Conservation (phyloP, 148 eudicot genomes). For the Vaccinium vitisidaea region DNA sequence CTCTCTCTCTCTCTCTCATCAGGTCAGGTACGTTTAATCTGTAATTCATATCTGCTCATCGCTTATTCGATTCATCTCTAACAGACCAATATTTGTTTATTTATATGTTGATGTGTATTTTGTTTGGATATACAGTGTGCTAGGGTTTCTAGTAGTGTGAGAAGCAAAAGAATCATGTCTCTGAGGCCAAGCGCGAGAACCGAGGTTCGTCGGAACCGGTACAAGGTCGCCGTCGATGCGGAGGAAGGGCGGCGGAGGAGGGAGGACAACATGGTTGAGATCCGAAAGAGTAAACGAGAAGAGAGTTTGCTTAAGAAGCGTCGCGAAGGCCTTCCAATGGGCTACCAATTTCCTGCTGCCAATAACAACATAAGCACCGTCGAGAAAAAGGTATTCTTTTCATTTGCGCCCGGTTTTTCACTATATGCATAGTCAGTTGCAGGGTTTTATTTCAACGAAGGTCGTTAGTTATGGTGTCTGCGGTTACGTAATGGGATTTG, state of each 20-base stretch:
- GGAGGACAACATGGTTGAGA: conserved; percentile 76
- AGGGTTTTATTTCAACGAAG: background rate
- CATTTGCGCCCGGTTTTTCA: background rate
- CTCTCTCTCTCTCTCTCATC: background rate
- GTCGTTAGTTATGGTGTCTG: background rate
- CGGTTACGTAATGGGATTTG: background rate
- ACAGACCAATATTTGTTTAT: background rate
- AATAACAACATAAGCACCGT: conserved; percentile 26
- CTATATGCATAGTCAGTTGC: background rate
- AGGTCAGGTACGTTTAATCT: background rate
- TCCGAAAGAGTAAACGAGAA: conserved; percentile 63
- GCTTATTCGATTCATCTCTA: background rate
- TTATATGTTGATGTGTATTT: background rate
- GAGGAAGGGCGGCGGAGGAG: conserved; percentile 78
- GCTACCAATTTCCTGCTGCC: conserved; percentile 27
- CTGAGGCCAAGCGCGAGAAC: conserved; percentile 48
- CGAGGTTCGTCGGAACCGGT: conserved; percentile 58
- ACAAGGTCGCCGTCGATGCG: conserved; percentile 75
- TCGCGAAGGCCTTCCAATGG: conserved; percentile 52
- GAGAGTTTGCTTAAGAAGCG: conserved; percentile 77
- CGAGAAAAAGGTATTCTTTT: conserved; percentile 38
- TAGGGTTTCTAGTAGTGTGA: conserved; percentile 20
- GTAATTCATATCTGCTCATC: background rate
- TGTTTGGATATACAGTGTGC: background rate
- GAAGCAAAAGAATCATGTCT: conserved; percentile 30